Percentiles rank a stretch among this genome's conserved stretches.
These are phyloP conservation scores for Magnolia kwangsiensis DNA, from an alignment of 164 flowering plant species.

Conservation along the genomic window DNA sequence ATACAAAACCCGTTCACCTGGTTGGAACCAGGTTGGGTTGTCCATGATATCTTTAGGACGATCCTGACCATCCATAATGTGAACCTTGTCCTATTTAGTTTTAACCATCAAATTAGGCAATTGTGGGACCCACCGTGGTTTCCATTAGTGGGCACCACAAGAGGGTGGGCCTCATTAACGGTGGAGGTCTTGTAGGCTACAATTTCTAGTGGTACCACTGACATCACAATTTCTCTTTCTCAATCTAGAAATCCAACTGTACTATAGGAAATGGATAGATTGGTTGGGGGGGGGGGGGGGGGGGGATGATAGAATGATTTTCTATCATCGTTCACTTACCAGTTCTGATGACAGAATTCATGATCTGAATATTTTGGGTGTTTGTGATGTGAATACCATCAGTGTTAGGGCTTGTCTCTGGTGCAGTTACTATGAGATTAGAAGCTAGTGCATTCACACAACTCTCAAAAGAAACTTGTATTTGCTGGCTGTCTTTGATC, in stretches of 20 bases:
- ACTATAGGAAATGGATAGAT: no score
- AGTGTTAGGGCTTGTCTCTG: conserved; percentile 72
- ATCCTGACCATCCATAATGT: no score
- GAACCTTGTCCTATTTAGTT: no score
- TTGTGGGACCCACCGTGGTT: no score
- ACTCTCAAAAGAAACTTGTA: conserved; percentile 53
- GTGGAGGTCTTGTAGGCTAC: neutral
- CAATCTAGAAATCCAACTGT: neutral
- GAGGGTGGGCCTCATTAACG: neutral
- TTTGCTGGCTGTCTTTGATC: conserved; percentile 62
- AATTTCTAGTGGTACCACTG: neutral
- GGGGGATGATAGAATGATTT: no score
- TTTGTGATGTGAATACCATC: conserved; percentile 73
- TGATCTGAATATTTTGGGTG: conserved; percentile 39
- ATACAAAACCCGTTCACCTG: no score
- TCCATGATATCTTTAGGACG: no score
- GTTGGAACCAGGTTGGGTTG: no score
- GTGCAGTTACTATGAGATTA: conserved; percentile 41
- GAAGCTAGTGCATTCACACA: conserved; percentile 42
- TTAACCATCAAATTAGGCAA: no score
- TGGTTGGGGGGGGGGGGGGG: neutral
- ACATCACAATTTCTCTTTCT: neutral
- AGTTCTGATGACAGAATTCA: conserved; percentile 42
- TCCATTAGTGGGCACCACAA: no score
- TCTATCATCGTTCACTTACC: conserved; percentile 29